Percentiles rank a stretch among this genome's conserved stretches.
Conservation (phyloP, 2,329 filamentous ascomycete species). For the Botrytis medusae region DNA sequence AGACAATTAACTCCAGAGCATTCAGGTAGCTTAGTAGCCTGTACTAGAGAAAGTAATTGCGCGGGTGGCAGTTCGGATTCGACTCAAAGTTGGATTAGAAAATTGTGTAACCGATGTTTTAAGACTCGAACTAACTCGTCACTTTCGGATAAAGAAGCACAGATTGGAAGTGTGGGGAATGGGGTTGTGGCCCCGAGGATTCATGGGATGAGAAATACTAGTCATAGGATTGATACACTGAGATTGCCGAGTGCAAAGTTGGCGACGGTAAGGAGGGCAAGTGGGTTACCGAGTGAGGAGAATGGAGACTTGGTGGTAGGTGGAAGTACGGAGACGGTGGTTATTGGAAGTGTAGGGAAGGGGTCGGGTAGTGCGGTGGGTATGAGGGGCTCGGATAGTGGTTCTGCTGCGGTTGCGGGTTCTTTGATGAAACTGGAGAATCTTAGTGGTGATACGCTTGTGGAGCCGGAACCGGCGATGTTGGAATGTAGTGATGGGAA, state of each 20-base stretch:
- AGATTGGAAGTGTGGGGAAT: neutral
- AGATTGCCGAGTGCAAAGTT: constrained; percentile 5
- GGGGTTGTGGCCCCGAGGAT: neutral
- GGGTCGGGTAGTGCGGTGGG: no score
- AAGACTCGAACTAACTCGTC: neutral
- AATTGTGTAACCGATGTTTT: constrained; percentile 2
- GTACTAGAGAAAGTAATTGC: neutral
- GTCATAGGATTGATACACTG: constrained; percentile 18
- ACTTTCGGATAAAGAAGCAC: neutral
- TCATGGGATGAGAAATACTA: neutral
- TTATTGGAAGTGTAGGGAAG: neutral
- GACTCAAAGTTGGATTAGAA: neutral
- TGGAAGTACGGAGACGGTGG: constrained; percentile 7
- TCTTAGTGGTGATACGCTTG: neutral
- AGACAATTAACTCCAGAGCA: neutral
- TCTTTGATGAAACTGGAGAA: neutral
- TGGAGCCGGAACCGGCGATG: neutral
- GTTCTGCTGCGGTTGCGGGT: neutral
- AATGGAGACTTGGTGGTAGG: neutral
- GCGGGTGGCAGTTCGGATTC: neutral
- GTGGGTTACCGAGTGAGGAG: neutral
- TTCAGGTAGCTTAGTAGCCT: neutral
- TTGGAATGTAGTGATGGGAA: neutral
- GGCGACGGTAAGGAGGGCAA: constrained; percentile 13
- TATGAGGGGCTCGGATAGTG: neutral